A percentile compares a stretch with the other conserved stretches of the same genome.
Conservation (phyloP, 108 stramenopile genomes). For the Thalassiosira profunda region DNA sequence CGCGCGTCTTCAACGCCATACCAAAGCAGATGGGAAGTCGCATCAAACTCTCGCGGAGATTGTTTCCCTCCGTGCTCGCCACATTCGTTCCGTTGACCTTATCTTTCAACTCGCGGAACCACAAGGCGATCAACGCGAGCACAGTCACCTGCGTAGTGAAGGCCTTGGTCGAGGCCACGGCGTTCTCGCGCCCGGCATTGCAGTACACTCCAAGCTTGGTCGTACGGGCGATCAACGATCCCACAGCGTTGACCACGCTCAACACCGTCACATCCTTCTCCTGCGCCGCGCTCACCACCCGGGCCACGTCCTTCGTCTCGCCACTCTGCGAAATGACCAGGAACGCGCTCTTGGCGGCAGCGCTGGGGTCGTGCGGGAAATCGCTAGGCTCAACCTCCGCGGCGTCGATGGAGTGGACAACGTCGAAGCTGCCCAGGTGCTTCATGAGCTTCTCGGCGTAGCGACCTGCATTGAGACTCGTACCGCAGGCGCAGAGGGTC, state of each 20-base stretch:
- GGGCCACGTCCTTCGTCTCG: slow-evolving; percentile 97
- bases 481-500: slow-evolving; percentile 95
- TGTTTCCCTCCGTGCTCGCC: slow-evolving; percentile 52
- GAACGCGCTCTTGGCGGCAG: slow-evolving; percentile 64
- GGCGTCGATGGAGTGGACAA: slow-evolving; percentile 88
- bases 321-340: slow-evolving; percentile 96
- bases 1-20: slow-evolving; percentile 94
- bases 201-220: slow-evolving; percentile 99
- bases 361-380: slow-evolving; percentile 57
- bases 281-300: slow-evolving; percentile 88
- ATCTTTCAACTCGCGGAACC: slow-evolving; percentile 93
- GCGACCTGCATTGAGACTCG: slow-evolving; percentile 90
- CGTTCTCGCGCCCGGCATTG: slow-evolving; percentile 98
- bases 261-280: slow-evolving; percentile 87
- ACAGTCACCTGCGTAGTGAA: slow-evolving; percentile 99
- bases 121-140: slow-evolving; percentile 94
- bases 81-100: slow-evolving; percentile 56
- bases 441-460: slow-evolving; percentile 98
- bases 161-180: slow-evolving; percentile 99
- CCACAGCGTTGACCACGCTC: slow-evolving; percentile 98
- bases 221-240: slow-evolving; percentile 96
- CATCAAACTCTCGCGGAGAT: slow-evolving; percentile 93
- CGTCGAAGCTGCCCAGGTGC: slow-evolving; percentile 91
- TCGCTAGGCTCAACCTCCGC: slow-evolving; percentile 91
- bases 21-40: slow-evolving; percentile 97